Evolutionary conservation across 106 monocot genomes (phyloP).

Genomic region (Dioscorea dumetorum): DNA sequence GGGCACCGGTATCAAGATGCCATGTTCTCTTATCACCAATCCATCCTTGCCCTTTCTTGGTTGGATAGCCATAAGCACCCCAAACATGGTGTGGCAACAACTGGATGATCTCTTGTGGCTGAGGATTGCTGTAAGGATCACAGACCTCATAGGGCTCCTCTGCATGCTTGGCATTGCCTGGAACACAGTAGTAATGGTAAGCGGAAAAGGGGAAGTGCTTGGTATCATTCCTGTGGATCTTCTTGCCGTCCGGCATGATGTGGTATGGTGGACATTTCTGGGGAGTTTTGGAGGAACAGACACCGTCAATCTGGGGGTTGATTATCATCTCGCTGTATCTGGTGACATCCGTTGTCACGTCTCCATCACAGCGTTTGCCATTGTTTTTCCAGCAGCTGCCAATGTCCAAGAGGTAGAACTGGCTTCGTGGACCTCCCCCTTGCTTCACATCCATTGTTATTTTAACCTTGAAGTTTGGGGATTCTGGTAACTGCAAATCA

Average conservation of each 20-base stretch:
- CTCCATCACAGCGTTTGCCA: conserved; percentile 64
- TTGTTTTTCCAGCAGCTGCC: conserved; percentile 93
- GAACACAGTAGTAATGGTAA: conserved; percentile 74
- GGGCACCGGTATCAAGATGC: conserved; percentile 64
- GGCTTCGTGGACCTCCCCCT: conserved; percentile 63
- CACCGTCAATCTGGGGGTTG: conserved; percentile 43
- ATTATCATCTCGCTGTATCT: conserved; percentile 90
- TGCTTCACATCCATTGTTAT: conserved; percentile 44
- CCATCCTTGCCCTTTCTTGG: conserved; percentile 69
- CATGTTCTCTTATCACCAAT: conserved; percentile 63
- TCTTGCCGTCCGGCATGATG: conserved; percentile 55
- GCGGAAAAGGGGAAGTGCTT: conserved; percentile 47
- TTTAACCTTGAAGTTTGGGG: conserved; percentile 70
- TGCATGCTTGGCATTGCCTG: conserved; percentile 47
- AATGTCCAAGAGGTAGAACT: conserved; percentile 94
- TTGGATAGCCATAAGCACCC: conserved; percentile 72
- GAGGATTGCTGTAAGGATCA: conserved; percentile 83
- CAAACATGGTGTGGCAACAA: conserved; percentile 74
- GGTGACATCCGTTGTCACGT: conserved; percentile 69
- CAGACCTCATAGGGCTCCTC: conserved; percentile 64
- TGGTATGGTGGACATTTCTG: conserved; percentile 65
- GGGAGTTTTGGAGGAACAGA: conserved; percentile 38
- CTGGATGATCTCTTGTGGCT: conserved; percentile 81
- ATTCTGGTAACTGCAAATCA: conserved; percentile 51
- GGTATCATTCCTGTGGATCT: conserved; percentile 38